Base-by-base conservation (phyloP, 2,329 filamentous ascomycete genomes). In the Chalara sp. region DNA sequence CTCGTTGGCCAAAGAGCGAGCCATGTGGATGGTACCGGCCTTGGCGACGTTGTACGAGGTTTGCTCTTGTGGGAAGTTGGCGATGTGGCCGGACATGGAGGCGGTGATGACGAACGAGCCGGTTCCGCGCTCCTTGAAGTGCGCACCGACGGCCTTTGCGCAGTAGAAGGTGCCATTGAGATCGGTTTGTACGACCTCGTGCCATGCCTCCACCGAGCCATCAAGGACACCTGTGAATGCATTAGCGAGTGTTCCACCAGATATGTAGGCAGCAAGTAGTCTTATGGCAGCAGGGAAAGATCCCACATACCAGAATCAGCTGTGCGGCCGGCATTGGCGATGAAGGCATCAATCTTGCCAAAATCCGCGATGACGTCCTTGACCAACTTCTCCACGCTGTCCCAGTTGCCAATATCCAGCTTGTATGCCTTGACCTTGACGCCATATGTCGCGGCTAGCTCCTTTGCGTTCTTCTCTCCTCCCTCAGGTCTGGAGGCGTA, bases 241-340 rank as follows among this genome's bases (percentile, higher is more conserved):
- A 41, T 12, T n/a, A 6, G 10, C 28, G 6, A 41, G 37, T 41
- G n/a, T 6, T 6, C 10, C 28, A 21, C 37, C 37, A 6, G 28
- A n/a, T 11, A 11, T n/a, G 37, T 2, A 11, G 10, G 6, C 12
- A 12, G 37, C 6, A 32, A 32, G 6, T 46, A 21, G 30, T 13
- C 42, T n/a, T 32, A n/a, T 10, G 31, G 6, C 21, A 3, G 7
- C 7, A 10, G n/a, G 32, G 10, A 37, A 40, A 28, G 32, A 32
- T 4, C 8, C 12, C 2, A 12, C 45, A 21, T 47, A 47, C 84
- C 85, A 50, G 71, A 72, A 70, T 84, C 77, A 58, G 85, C 84
- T 5, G 86, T 87, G 54, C 81, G 79, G 51, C 86, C 86, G 21
- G 86, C 84, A 67, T 86, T 86, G 68, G 81, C 81, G 57, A 85